A percentile compares a stretch with the other conserved stretches of the same genome.
These are phyloP conservation scores for Fagus sylvatica DNA, from an alignment of 306 rosid genomes.

Conservation along the genomic window DNA sequence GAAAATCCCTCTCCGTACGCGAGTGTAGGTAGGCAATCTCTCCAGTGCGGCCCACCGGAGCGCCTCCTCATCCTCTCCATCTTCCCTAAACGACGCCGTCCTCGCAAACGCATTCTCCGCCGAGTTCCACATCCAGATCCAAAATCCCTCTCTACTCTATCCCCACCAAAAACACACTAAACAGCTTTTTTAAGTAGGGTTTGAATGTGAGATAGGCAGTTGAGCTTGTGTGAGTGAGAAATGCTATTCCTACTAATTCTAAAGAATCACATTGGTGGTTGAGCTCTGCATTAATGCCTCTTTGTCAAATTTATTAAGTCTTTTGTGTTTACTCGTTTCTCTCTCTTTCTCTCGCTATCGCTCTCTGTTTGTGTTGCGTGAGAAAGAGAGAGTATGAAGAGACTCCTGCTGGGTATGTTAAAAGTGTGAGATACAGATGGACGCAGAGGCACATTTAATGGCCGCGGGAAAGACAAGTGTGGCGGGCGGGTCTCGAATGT, in stretches of 20 bases:
- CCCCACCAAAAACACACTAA: background rate
- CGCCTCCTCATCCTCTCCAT: conserved; percentile 76
- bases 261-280: conserved; percentile 52
- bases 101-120: conserved; percentile 70
- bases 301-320: background rate
- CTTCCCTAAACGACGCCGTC: conserved; percentile 59
- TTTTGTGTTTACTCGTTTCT: background rate
- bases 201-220: conserved; percentile 3
- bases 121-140: conserved; percentile 83
- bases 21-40: conserved; percentile 76
- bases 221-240: background rate
- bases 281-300: conserved; percentile 61
- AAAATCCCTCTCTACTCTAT: conserved; percentile 12
- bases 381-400: background rate
- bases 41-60: conserved; percentile 97
- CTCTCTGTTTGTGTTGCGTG: conserved; percentile 19
- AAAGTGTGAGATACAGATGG: conserved; percentile 25
- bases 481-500: background rate
- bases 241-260: background rate
- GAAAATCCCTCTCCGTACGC: conserved; percentile 86
- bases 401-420: conserved; percentile 17
- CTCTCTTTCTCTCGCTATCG: conserved; percentile 15
- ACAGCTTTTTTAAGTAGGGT: background rate
- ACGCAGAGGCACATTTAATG: conserved; percentile 50
- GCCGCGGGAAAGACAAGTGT: conserved; percentile 67